Conservation (phyloP, 441 rosid species). For the Flueggea neowawraea region DNA sequence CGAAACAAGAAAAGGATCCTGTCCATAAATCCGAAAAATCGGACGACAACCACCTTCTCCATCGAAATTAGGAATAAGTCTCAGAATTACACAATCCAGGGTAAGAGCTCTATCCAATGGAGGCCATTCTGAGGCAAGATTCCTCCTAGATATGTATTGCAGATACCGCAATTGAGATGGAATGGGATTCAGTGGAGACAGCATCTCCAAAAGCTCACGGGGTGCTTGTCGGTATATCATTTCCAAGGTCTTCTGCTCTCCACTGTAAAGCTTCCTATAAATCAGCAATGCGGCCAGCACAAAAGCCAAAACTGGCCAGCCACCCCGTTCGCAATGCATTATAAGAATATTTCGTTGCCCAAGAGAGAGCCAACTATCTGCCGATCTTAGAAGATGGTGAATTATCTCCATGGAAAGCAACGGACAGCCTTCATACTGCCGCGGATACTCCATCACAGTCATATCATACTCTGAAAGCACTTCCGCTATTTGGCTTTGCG, state of each 20-base stretch:
- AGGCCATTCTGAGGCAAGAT: slow-evolving; percentile 92
- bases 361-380: slow-evolving; percentile 95
- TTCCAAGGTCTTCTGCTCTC: slow-evolving; percentile 87
- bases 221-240: slow-evolving; percentile 96
- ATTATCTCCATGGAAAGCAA: slow-evolving; percentile 77
- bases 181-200: slow-evolving; percentile 79
- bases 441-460: slow-evolving; percentile 97
- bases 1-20: slow-evolving; percentile 64
- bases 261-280: slow-evolving; percentile 79
- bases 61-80: slow-evolving; percentile 70
- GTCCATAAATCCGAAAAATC: slow-evolving; percentile 81
- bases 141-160: slow-evolving; percentile 89
- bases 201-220: slow-evolving; percentile 72
- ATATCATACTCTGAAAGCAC: slow-evolving; percentile 67
- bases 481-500: slow-evolving; percentile 53
- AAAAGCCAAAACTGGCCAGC: slow-evolving; percentile 86
- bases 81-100: slow-evolving; percentile 82
- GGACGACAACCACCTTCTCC: slow-evolving; percentile 86
- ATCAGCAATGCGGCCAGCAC: slow-evolving; percentile 82
- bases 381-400: slow-evolving; percentile 88
- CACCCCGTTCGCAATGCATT: slow-evolving; percentile 91
- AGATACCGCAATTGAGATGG: slow-evolving; percentile 92
- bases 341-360: slow-evolving; percentile 73
- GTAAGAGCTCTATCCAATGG: slow-evolving; percentile 82
- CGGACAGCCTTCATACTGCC: slow-evolving; percentile 88